These are phyloP conservation scores for Seminavis robusta DNA, from an alignment of 108 stramenopile species.

Conservation along the genomic window DNA sequence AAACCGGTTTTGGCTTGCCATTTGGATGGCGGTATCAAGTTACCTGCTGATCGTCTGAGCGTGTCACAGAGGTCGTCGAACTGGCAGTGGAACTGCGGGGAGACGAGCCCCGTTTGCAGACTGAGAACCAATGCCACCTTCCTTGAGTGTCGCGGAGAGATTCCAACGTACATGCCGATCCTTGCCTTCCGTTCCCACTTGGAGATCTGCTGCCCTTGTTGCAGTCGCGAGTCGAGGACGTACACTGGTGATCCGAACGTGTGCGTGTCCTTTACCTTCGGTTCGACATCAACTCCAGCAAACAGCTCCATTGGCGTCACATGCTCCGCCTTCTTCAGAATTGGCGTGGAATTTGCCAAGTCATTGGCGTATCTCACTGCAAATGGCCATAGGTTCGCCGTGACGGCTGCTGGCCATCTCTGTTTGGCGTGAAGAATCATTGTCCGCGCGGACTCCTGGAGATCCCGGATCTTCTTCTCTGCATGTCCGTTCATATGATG, in stretches of 20 bases:
- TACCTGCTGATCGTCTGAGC: too few species aligned
- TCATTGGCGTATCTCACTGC: conserved; percentile 10
- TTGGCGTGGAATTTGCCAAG: background rate
- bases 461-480: conserved; percentile 10
- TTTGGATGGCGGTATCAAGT: background rate
- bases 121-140: conserved; percentile 19
- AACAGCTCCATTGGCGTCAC: conserved; percentile 10
- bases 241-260: conserved; percentile 20
- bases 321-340: background rate
- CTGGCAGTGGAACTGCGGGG: conserved; percentile 27
- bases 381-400: conserved; percentile 17
- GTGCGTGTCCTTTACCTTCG: conserved; percentile 7
- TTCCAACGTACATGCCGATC: conserved; percentile 24
- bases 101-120: conserved; percentile 22
- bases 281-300: background rate
- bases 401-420: conserved; percentile 11
- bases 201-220: too few species aligned
- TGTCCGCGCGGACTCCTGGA: conserved; percentile 8
- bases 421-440: conserved; percentile 8
- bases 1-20: too few species aligned
- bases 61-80: conserved; percentile 34
- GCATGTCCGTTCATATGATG: conserved; percentile 17
- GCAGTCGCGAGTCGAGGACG: conserved; percentile 2
- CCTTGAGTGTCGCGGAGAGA: conserved; percentile 16
- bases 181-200: conserved; percentile 21